Conservation (phyloP, 2,329 filamentous ascomycete genomes). For the Purpureocillium lavendulum region DNA sequence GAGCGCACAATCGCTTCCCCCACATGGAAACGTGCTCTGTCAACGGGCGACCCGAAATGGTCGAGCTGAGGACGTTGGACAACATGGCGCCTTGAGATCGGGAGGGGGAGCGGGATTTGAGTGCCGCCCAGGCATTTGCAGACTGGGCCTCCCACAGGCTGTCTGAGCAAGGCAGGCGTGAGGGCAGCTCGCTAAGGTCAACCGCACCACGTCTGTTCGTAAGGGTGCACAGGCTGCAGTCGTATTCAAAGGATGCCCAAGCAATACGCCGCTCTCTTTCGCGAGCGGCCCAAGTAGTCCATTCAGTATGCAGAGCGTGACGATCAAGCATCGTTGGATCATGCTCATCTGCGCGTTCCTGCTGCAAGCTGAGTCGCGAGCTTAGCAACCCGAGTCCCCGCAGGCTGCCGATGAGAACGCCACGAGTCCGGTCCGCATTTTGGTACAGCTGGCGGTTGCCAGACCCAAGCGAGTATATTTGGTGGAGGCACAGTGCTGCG, state of each 20-base stretch:
- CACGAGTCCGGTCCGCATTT: conserved; percentile 18
- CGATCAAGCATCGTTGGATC: neutral
- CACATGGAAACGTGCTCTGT: conserved; percentile 13
- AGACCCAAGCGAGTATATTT: conserved; percentile 22
- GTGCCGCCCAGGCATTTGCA: conserved; percentile 15
- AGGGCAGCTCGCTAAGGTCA: conserved; percentile 18
- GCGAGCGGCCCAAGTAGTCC: conserved; percentile 14
- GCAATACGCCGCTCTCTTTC: conserved; percentile 16
- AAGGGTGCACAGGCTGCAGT: conserved; percentile 21
- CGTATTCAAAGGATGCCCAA: conserved; percentile 23
- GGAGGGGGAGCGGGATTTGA: conserved; percentile 8
- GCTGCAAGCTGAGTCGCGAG: conserved; percentile 6
- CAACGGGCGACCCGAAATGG: conserved; percentile 3
- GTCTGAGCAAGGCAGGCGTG: conserved; percentile 17
- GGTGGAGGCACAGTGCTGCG: conserved; percentile 19
- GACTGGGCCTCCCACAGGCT: conserved; percentile 19
- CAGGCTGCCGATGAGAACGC: conserved; percentile 17
- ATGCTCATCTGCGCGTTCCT: conserved; percentile 2
- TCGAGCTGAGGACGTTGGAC: conserved; percentile 3
- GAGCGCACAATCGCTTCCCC: conserved; percentile 18
- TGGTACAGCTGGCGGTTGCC: conserved; percentile 20
- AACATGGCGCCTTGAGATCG: conserved; percentile 5
- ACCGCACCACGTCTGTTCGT: conserved; percentile 18
- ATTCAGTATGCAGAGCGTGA: conserved; percentile 8
- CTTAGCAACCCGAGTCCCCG: conserved; percentile 17